Base-by-base conservation (phyloP, 1,284 basidiomycete genomes). In the Microbotryum silenes-acaulis region DNA sequence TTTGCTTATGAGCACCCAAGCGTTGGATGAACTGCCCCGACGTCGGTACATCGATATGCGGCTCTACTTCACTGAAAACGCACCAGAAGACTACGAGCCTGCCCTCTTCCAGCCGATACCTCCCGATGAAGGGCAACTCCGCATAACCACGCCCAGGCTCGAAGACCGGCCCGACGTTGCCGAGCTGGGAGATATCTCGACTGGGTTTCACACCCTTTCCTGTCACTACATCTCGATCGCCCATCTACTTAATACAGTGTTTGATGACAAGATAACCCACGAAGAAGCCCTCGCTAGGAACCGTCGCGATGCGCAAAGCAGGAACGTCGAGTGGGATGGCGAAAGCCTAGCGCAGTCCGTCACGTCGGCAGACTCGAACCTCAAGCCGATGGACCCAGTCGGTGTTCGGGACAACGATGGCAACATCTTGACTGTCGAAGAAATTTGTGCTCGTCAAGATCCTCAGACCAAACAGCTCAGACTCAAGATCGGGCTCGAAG, bases 11-110 rank as follows among this genome's bases (percentile, higher is more conserved):
- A 83, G 83, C 16, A 87, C 85, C 53, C 83, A 83, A 54, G 82
- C 85, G 55, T 86, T 90, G 83, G 86, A 89, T 59, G 77, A 80
- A 27, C 76, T 90, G 37, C 88, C 88, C 20, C 84, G 88, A 85
- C 72, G 60, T 53, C 83, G 88, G 42, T 91, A 81, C 71, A 86
- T 87, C 25, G 87, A 85, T n/a, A 86, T 90, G 77, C 90, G 90
- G 72, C 75, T 88, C 18, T 87, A 86, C 70, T 91, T 89, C 72
- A 84, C 83, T 23, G 83, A 87, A 48, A 78, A 83, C 23, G 85
- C 87, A 6, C 89, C 88, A 0, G 76, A 79, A 6, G 65, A 70
- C 14, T 72, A 72, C 62, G 59, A 70, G 51, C 70, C 70, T 16
- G 63, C 64, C 2, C 33, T 47, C 29, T 64, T 62, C 55, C 49